These are phyloP conservation scores for Rubia yunnanensis DNA, from an alignment of 257 asterid species.

Conservation along the genomic window DNA sequence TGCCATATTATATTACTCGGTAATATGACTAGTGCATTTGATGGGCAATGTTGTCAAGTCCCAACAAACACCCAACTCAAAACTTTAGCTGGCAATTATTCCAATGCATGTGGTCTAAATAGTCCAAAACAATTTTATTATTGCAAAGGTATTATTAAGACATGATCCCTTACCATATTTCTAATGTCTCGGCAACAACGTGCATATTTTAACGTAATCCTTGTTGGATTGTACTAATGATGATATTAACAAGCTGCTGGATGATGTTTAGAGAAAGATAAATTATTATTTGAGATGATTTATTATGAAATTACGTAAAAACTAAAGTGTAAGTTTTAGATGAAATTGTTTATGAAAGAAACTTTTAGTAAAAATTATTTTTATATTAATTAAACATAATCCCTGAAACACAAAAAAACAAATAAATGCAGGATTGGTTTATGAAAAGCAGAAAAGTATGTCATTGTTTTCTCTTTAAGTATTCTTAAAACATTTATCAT, in stretches of 20 bases:
- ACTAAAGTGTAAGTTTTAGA: too few species aligned
- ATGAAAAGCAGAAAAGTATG: too few species aligned
- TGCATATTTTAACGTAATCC: conserved; percentile 7
- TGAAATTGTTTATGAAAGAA: too few species aligned
- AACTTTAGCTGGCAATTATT: conserved; percentile 46
- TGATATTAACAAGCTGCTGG: background rate
- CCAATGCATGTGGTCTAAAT: conserved; percentile 56
- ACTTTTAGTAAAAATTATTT: too few species aligned
- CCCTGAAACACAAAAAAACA: too few species aligned
- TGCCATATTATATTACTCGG: background rate
- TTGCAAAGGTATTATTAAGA: conserved; percentile 38
- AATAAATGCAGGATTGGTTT: too few species aligned
- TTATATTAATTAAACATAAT: too few species aligned
- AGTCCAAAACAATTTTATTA: conserved; percentile 53
- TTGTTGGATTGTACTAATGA: background rate
- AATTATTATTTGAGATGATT: background rate
- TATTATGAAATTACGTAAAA: too few species aligned
- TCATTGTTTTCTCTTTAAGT: too few species aligned
- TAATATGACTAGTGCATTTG: background rate
- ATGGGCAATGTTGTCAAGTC: conserved; percentile 5
- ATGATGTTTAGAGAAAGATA: background rate
- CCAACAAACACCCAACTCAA: conserved; percentile 8
- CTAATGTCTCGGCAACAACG: conserved; percentile 13
- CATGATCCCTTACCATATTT: conserved; percentile 41
- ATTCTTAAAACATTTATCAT: too few species aligned